Evolutionary conservation across 2,329 filamentous ascomycete genomes (phyloP).

Genomic region (Colletotrichum tropicicola): DNA sequence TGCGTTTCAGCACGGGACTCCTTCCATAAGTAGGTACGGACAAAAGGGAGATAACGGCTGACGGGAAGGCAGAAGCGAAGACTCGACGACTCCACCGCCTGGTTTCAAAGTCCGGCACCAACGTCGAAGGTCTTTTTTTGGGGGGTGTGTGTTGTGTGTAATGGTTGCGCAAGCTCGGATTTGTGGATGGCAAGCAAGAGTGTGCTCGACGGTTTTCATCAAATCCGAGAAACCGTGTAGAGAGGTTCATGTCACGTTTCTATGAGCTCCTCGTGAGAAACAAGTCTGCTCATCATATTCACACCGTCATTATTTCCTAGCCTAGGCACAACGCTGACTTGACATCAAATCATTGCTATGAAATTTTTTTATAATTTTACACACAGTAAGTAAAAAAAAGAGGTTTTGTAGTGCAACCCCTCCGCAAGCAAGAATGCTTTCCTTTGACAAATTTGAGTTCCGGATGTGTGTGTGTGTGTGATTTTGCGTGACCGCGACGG

Average conservation of each 20-base stretch:
- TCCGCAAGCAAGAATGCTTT: constrained; percentile 3
- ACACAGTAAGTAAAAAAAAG: constrained; percentile 11
- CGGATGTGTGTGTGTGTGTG: not conserved
- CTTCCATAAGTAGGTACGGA: not conserved
- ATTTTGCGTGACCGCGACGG: not conserved
- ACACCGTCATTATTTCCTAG: not conserved
- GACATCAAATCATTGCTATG: constrained; percentile 8
- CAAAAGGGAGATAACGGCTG: not conserved
- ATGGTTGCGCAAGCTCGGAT: too few species aligned
- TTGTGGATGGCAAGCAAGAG: too few species aligned
- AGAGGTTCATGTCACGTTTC: too few species aligned
- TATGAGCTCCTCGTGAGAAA: not conserved
- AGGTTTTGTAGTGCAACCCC: constrained; percentile 8
- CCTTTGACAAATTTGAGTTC: not conserved
- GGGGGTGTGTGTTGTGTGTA: too few species aligned
- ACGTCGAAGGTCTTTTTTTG: not conserved
- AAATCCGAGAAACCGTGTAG: too few species aligned
- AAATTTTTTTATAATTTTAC: constrained; percentile 8
- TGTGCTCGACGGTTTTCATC: too few species aligned
- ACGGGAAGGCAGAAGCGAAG: not conserved
- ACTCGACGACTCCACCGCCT: constrained; percentile 6
- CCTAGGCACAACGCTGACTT: not conserved
- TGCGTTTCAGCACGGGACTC: constrained; percentile 29
- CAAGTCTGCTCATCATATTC: not conserved
- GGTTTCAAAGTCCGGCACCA: constrained; percentile 16